Evolutionary conservation across 1,139 yeast genomes (phyloP), one percentile per base, ranked within the genome.

Genomic region (Scheffersomyces segobiensis): DNA sequence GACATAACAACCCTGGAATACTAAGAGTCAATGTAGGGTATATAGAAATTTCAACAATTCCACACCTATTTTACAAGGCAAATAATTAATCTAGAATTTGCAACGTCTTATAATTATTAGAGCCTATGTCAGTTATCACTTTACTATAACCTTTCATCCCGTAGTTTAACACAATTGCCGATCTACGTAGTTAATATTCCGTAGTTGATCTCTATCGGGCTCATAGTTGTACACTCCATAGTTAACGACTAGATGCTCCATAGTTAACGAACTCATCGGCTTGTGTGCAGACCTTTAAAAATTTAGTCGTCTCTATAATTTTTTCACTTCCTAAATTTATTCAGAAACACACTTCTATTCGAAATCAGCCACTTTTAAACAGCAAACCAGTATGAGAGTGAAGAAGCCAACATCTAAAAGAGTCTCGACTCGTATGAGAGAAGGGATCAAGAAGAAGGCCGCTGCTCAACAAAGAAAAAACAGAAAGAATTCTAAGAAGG

Each of bases 391-490:
- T 42, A 80, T 80, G 84, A 79, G 82, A 77, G 83, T 79, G 56
- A 79, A 77, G 77, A 85, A 89, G 79, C 93, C 93, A 55, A 87
- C 89, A 49, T 88, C 93, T 65, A 93, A 93, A 78, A 86, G 98
- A 78, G 83, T 87, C 57, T 85, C 95, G 72, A 93, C 98, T 72
- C 92, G 96, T 74, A 87, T 93, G 90, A 86, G 93, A 73, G 97
- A 93, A 75, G 98, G 98, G 65, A 92, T 95, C 72, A 90, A 92
- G 80, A 95, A 93, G 86, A 95, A 95, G 78, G 93, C 97, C 3
- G 85, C 95, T 52, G 98, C 98, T 24, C 96, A 93, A 68, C 84
- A 89, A 66, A 87, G 97, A 75, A 95, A 95, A 74, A 90, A 90
- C 71, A 85, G 83, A 67, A 95, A 95, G 77, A 66, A 74, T 21